Percentiles rank a stretch among this genome's conserved stretches.
Evolutionary conservation across 192 early-diverging fungal genomes (phyloP).

Genomic region (Spizellomyces punctatus): DNA sequence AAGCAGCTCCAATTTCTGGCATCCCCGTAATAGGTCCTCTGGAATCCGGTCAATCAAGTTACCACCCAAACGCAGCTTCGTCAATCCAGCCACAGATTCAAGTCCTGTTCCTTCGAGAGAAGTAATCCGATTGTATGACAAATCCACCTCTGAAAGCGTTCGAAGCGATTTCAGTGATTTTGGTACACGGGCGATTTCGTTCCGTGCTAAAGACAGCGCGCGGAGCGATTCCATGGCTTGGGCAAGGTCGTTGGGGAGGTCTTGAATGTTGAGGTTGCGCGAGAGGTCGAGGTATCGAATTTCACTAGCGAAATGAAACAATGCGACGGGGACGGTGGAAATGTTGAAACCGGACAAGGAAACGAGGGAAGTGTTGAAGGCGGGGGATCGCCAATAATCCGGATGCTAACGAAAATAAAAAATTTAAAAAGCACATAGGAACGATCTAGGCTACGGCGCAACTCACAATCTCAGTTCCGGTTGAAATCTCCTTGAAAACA

Average conservation of each 20-base stretch:
- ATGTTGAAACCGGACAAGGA: slow-evolving; percentile 74
- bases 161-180: slow-evolving; percentile 63
- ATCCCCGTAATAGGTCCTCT: slow-evolving; percentile 58
- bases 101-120: slow-evolving; percentile 69
- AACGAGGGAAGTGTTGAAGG: slow-evolving; percentile 38
- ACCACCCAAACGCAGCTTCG: slow-evolving; percentile 66
- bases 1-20: slow-evolving; percentile 57
- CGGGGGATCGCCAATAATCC: slow-evolving; percentile 29
- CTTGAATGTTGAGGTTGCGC: slow-evolving; percentile 73
- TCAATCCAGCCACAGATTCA: slow-evolving; percentile 59
- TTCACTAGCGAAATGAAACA: slow-evolving; percentile 70
- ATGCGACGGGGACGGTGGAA: slow-evolving; percentile 77
- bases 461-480: slow-evolving; percentile 22
- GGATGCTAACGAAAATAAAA: neutral
- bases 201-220: slow-evolving; percentile 70
- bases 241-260: slow-evolving; percentile 81
- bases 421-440: neutral
- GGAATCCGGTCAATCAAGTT: slow-evolving; percentile 78
- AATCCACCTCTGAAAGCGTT: slow-evolving; percentile 72
- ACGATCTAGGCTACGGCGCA: neutral
- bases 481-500: slow-evolving; percentile 51
- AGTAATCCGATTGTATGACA: slow-evolving; percentile 75
- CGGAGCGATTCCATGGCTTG: slow-evolving; percentile 70
- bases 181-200: slow-evolving; percentile 70
- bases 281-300: slow-evolving; percentile 82